Conservation (phyloP, 2,329 filamentous ascomycete species). For the Phyllosticta ampelicida region DNA sequence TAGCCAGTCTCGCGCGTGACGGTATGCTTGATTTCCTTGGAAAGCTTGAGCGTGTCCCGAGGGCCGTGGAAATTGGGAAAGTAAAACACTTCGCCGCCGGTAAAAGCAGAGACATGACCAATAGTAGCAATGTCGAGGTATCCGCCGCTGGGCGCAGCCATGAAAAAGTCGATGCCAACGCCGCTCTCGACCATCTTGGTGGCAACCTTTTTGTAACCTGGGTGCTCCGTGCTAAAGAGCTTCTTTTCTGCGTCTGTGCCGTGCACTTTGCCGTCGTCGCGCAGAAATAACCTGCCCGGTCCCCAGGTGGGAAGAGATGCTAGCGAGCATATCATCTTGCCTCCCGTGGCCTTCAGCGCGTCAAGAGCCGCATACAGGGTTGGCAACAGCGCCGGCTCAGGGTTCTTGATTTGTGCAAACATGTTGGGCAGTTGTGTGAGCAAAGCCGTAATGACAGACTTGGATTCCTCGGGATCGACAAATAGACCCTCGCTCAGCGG, state of each 20-base stretch:
- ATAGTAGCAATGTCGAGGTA: conserved; percentile 92
- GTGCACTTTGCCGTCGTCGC: conserved; percentile 79
- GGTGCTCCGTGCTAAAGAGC: conserved; percentile 80
- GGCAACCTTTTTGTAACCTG: conserved; percentile 74
- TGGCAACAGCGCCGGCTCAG: conserved; percentile 78
- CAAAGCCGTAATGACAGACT: conserved; percentile 77
- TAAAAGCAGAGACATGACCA: conserved; percentile 73
- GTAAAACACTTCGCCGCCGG: conserved; percentile 93
- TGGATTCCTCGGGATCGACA: conserved; percentile 86
- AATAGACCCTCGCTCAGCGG: conserved; percentile 86
- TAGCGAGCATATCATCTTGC: conserved; percentile 82
- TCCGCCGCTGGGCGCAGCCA: conserved; percentile 78
- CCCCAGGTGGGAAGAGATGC: conserved; percentile 86
- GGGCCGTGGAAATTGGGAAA: conserved; percentile 92
- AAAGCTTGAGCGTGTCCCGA: conserved; percentile 73
- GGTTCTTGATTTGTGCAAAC: conserved; percentile 79
- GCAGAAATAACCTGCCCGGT: conserved; percentile 70
- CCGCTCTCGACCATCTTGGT: conserved; percentile 81
- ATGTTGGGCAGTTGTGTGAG: conserved; percentile 72
- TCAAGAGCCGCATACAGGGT: conserved; percentile 72
- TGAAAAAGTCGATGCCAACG: conserved; percentile 86
- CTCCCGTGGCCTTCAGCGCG: conserved; percentile 77
- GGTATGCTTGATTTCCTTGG: conserved; percentile 74
- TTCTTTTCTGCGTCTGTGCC: conserved; percentile 87
- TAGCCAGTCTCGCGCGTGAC: conserved; percentile 86